Base-by-base conservation (phyloP, 2,329 filamentous ascomycete genomes). In the Leptographium radiaticola region DNA sequence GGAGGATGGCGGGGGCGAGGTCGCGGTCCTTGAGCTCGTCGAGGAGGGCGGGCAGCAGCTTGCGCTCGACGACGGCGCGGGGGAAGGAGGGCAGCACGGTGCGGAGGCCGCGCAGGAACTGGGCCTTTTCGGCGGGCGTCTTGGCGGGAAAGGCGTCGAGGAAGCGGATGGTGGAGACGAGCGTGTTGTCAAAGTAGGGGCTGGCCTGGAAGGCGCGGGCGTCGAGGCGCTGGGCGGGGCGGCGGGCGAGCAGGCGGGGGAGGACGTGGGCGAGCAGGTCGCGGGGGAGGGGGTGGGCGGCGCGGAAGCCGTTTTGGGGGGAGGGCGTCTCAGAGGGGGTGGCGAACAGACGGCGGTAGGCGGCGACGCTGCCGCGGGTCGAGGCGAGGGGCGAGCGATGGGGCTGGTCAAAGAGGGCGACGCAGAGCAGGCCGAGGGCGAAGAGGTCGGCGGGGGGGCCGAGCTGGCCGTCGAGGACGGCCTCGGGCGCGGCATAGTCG, bases 101-200 rank as follows among this genome's bases (percentile, higher is more conserved):
- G 60, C 85, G 83, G 11, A 98, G 73, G 0, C 93, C 93, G 53
- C 89, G 82, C 77, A 98, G 80, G 66, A 98, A 98, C 55, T 89
- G 84, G 8, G 85, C 78, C 66, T 98, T 98, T 64, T 98, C 93
- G 58, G 81, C 87, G 0, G 87, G 78, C 1, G 89, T 95, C 71
- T 98, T 98, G 38, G 88, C 87, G 0, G 93, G 91, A 56, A 98
- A 81, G 0, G 84, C 80, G 62, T 98, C 93, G 31, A 98, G 73
- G 64, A 98, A 98, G 13, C 93, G 87, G 58, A 98, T 95, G 0
- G 93, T 96, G 0, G 90, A 95, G 25, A 98, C 89, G 6, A 98
- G 75, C 47, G 97, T 87, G 63, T 97, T 98, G 69, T 98, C 89
- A 65, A 98, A 98, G 66, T 94, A 98, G 60, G 88, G 84, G 63